Base-by-base conservation (phyloP, 441 rosid species). In the Adansonia madagascariensis region DNA sequence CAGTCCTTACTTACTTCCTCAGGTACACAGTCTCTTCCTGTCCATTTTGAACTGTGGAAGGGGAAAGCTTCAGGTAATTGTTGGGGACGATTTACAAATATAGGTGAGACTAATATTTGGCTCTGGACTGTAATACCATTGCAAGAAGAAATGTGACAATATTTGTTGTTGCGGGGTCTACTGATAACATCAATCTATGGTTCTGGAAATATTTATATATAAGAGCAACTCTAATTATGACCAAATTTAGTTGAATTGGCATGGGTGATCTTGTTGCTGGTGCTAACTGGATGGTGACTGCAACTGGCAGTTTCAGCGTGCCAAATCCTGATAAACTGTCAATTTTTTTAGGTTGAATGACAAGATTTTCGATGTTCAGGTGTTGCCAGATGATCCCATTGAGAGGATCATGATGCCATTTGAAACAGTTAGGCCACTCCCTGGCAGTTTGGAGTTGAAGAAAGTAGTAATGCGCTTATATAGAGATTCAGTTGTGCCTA, bases 401-500 rank as follows among this genome's bases (percentile, higher is more conserved):
- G 91, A 89, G 76, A 86, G 78, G 53, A 84, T 90, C 69, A 91
- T 92, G 95, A 79, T 31, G 11, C 87, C 82, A 64, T 77, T 92
- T 70, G 85, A 87, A 81, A 89, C 86, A 78, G 89, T 91, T 76
- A 71, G 75, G 79, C 95, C 95, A n/a, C 80, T 92, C 66, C 83
- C 59, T 46, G 82, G 90, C 22, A 79, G 89, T n/a, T 60, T 83
- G 59, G 75, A 74, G 68, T 82, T 89, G 81, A 82, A 83, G 83
- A 79, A 85, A 75, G 95, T 89, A 65, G 87, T 84, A 18, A 84
- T 85, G 88, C 93, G 90, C 76, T 89, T 91, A 82, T 87, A 81
- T 72, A 85, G 79, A 76, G 92, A 89, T 55, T 77, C 84, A 56
- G 90, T 87, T 75, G 88, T 92, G 73, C 92, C 97, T 63, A 78